phyloP scores from a whole-genome alignment of 1,284 basidiomycete species.

The Microstroma glucosiphilum region DNA sequence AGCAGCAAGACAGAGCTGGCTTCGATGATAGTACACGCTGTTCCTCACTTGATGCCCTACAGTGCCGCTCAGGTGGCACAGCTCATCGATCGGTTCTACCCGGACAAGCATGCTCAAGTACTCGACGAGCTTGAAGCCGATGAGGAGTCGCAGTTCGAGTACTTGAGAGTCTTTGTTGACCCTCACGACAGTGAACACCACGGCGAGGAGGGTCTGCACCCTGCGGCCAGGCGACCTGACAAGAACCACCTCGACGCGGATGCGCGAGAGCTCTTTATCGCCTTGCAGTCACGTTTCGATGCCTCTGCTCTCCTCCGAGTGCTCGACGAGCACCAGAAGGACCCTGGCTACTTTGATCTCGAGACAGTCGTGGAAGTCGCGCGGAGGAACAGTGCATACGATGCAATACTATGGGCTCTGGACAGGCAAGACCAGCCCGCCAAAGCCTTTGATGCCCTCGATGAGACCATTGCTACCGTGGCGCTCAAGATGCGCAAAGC shows the following conservation, averaged over 20 bases:
- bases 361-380: slow-evolving; percentile 61
- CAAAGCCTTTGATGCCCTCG: slow-evolving; percentile 52
- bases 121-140: slow-evolving; percentile 48
- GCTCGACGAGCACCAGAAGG: slow-evolving; percentile 59
- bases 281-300: slow-evolving; percentile 67
- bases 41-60: slow-evolving; percentile 63
- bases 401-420: slow-evolving; percentile 76
- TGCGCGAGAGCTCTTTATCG: slow-evolving; percentile 64
- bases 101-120: slow-evolving; percentile 59
- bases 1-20: slow-evolving; percentile 18
- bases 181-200: slow-evolving; percentile 4
- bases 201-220: neutral
- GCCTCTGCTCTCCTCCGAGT: slow-evolving; percentile 64
- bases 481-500: slow-evolving; percentile 48
- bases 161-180: slow-evolving; percentile 68
- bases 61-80: slow-evolving; percentile 65
- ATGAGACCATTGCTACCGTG: slow-evolving; percentile 44
- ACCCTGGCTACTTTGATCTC: slow-evolving; percentile 59
- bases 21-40: slow-evolving; percentile 57
- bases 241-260: slow-evolving; percentile 54
- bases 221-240: neutral
- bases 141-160: slow-evolving; percentile 64
- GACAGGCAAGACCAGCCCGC: slow-evolving; percentile 63
- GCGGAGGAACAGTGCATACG: slow-evolving; percentile 63
- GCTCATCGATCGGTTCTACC: slow-evolving; percentile 64